phyloP scores from a whole-genome alignment of 2,329 filamentous ascomycete genomes.

The Aspergillus hortae region DNA sequence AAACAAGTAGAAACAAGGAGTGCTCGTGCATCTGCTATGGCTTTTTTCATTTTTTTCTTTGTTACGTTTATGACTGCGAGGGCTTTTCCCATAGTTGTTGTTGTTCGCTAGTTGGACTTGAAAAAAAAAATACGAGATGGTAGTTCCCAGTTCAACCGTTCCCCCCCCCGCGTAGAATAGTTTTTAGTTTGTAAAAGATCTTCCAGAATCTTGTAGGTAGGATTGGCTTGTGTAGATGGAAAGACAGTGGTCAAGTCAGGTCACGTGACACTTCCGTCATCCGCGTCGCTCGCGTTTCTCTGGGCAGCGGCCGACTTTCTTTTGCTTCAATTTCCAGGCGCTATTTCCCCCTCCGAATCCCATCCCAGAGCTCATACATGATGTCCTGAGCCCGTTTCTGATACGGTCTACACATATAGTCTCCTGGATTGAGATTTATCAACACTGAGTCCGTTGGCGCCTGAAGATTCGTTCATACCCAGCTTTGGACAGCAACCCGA shows the following conservation, averaged over 20 bases:
- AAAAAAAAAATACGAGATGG: slow-evolving; percentile 26
- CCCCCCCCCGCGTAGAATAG: not conserved
- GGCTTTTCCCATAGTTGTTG: slow-evolving; percentile 21
- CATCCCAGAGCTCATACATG: not conserved
- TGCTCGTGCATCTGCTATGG: slow-evolving; percentile 26
- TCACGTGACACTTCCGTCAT: slow-evolving; percentile 16
- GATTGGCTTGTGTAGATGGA: no score
- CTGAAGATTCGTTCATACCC: not conserved
- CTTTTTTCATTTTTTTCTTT: slow-evolving; percentile 26
- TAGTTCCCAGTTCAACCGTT: slow-evolving; percentile 16
- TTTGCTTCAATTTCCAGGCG: slow-evolving; percentile 10
- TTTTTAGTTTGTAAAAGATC: not conserved
- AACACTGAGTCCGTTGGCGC: not conserved
- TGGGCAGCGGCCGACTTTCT: not conserved
- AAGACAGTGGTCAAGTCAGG: not conserved
- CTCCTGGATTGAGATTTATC: not conserved
- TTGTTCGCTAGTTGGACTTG: slow-evolving; percentile 28
- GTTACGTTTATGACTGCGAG: slow-evolving; percentile 28
- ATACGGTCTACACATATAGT: not conserved
- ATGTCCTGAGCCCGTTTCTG: not conserved
- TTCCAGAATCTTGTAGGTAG: no score
- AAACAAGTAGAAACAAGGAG: slow-evolving; percentile 28
- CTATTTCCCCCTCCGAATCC: not conserved
- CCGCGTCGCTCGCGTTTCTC: slow-evolving; percentile 21
- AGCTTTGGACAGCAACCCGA: not conserved